phyloP scores from a whole-genome alignment of 2,329 filamentous ascomycete species.

The Clonostachys chloroleuca region DNA sequence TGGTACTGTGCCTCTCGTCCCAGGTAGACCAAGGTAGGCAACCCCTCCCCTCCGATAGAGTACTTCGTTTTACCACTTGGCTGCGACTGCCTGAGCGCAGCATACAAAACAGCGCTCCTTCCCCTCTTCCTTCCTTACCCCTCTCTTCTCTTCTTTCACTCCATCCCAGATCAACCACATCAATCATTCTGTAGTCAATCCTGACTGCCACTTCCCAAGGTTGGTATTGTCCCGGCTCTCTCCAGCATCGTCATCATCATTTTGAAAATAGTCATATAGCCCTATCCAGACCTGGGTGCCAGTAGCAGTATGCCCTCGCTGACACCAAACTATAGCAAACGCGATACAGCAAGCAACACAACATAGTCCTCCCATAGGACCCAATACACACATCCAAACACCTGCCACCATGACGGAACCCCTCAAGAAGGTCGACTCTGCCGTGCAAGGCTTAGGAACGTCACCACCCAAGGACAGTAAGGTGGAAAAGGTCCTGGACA shows the following conservation, averaged over 20 bases:
- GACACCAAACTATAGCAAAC: not conserved
- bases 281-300: not conserved
- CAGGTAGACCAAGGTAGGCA: not conserved
- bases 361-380: no score
- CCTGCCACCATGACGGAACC: slow-evolving; percentile 37
- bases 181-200: not conserved
- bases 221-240: slow-evolving; percentile 1
- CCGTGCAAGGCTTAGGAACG: slow-evolving; percentile 72
- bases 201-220: slow-evolving; percentile 1
- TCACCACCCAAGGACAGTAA: slow-evolving; percentile 48
- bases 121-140: slow-evolving; percentile 15
- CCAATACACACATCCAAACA: slow-evolving; percentile 5
- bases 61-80: slow-evolving; percentile 5
- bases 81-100: slow-evolving; percentile 7
- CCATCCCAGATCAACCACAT: slow-evolving; percentile 15
- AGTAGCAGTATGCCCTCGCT: not conserved
- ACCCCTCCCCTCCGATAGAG: slow-evolving; percentile 1
- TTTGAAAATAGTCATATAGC: not conserved
- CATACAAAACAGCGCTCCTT: slow-evolving; percentile 21
- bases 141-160: slow-evolving; percentile 13
- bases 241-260: slow-evolving; percentile 1
- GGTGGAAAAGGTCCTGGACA: slow-evolving; percentile 39
- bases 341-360: not conserved
- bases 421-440: slow-evolving; percentile 87
- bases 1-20: not conserved